Conservation (phyloP, 2,329 filamentous ascomycete genomes). For the Aspergillus fumigatus region DNA sequence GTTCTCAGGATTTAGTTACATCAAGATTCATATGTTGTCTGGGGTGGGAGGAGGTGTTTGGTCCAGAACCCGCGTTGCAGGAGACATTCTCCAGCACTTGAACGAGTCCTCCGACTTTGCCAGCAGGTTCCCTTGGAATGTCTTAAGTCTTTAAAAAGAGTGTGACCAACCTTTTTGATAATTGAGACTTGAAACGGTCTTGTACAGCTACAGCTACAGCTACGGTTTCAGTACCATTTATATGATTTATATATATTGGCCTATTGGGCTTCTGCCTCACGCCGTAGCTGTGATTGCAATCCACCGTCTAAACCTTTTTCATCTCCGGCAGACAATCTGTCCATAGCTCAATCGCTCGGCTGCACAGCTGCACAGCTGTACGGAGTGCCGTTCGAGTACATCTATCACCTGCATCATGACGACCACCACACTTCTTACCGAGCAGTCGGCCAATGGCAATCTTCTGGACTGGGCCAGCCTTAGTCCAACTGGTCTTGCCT, state of each 20-base stretch:
- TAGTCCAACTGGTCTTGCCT: background rate
- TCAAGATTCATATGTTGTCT: background rate
- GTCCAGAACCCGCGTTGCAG: background rate
- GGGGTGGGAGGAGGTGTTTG: background rate
- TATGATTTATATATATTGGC: background rate
- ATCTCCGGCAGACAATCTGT: background rate
- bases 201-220: background rate
- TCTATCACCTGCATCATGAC: background rate
- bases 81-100: background rate
- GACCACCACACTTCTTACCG: background rate
- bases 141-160: background rate
- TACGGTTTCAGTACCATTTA: background rate
- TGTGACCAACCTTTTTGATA: background rate
- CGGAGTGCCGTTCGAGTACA: too few species aligned
- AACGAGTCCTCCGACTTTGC: too few species aligned
- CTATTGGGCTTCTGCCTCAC: background rate
- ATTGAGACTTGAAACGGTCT: background rate
- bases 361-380: too few species aligned
- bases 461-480: background rate
- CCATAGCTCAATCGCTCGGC: too few species aligned
- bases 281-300: background rate
- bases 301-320: background rate
- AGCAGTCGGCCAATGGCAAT: background rate
- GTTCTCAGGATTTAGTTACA: background rate
- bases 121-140: background rate